Evolutionary conservation across 1,284 basidiomycete genomes (phyloP).

Genomic region (Porodaedalea pini): DNA sequence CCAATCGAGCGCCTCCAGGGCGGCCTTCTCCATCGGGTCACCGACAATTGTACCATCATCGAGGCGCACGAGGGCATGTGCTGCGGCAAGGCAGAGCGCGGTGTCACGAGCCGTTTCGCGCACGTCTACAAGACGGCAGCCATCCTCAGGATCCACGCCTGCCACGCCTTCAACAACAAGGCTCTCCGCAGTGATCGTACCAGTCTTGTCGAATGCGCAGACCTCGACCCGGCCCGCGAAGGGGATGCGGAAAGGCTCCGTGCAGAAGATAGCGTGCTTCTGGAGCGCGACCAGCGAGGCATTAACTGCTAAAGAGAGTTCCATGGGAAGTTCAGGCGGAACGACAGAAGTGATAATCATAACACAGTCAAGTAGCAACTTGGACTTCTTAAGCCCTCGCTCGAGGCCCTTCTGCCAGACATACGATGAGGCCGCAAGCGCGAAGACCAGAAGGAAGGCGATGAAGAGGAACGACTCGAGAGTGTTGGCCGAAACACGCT

Average conservation of each 20-base stretch:
- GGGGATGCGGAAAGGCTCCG: conserved; percentile 95
- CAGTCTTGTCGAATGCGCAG: conserved; percentile 98
- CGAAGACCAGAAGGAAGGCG: conserved; percentile 92
- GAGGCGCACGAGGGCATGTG: conserved; percentile 91
- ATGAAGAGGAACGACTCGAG: conserved; percentile 93
- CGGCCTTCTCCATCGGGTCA: conserved; percentile 99
- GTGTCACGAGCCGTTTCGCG: conserved; percentile 77
- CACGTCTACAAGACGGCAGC: conserved; percentile 71
- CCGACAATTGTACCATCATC: conserved; percentile 93
- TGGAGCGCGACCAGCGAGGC: conserved; percentile 83
- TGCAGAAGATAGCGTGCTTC: conserved; percentile 79
- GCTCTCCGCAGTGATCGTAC: conserved; percentile 93
- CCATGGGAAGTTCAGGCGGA: conserved; percentile 95
- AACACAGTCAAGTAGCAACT: conserved; percentile 88
- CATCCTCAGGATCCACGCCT: conserved; percentile 67
- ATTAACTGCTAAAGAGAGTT: conserved; percentile 91
- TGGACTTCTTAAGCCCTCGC: conserved; percentile 87
- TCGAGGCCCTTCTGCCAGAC: conserved; percentile 95
- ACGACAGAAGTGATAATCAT: conserved; percentile 95
- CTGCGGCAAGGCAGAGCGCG: conserved; percentile 85
- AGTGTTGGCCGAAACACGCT: conserved; percentile 93
- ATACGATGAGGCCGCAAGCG: conserved; percentile 93
- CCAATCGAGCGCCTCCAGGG: conserved; percentile 91
- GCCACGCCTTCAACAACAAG: conserved; percentile 91
- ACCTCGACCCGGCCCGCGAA: conserved; percentile 91